Percentiles rank a stretch among this genome's conserved stretches.
phyloP scores from a whole-genome alignment of 1,139 yeast genomes.

The Pichia sp. region DNA sequence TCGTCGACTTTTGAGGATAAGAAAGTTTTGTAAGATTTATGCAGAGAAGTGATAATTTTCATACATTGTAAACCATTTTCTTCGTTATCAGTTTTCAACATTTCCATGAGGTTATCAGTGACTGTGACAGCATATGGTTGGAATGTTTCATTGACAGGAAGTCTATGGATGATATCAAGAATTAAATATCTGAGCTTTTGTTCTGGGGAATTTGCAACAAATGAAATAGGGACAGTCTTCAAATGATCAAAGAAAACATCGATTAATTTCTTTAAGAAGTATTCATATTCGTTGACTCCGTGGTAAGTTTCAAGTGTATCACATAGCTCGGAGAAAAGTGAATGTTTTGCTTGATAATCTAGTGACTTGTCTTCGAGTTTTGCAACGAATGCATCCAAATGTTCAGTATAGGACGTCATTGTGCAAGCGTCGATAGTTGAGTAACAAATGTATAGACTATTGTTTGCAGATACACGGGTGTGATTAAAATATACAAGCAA shows the following conservation, averaged over 20 bases:
- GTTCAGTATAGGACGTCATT: conserved; percentile 35
- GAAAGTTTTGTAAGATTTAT: conserved; percentile 75
- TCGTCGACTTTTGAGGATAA: conserved; percentile 74
- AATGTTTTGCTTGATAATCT: conserved; percentile 60
- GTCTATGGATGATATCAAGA: conserved; percentile 77
- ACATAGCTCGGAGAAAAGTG: conserved; percentile 75
- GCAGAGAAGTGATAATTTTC: conserved; percentile 86
- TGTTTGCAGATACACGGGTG: too few species aligned
- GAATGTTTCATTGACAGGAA: conserved; percentile 80
- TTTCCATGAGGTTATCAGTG: conserved; percentile 56
- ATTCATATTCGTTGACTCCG: conserved; percentile 75
- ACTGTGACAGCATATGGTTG: conserved; percentile 68
- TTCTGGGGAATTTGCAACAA: conserved; percentile 59
- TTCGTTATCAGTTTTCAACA: conserved; percentile 80
- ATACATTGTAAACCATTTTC: conserved; percentile 93
- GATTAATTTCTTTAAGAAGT: conserved; percentile 57
- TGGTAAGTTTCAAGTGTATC: conserved; percentile 85
- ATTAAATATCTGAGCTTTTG: conserved; percentile 74
- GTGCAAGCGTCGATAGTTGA: neutral
- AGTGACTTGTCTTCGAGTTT: conserved; percentile 49
- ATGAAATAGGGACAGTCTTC: conserved; percentile 70
- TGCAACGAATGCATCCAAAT: conserved; percentile 59
- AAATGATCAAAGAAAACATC: conserved; percentile 63
- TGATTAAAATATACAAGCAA: too few species aligned
- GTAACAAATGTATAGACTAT: neutral